Evolutionary conservation across 1,139 yeast genomes (phyloP), one percentile per base, ranked within the genome.

Genomic region (Magnusiomyces paraingens): DNA sequence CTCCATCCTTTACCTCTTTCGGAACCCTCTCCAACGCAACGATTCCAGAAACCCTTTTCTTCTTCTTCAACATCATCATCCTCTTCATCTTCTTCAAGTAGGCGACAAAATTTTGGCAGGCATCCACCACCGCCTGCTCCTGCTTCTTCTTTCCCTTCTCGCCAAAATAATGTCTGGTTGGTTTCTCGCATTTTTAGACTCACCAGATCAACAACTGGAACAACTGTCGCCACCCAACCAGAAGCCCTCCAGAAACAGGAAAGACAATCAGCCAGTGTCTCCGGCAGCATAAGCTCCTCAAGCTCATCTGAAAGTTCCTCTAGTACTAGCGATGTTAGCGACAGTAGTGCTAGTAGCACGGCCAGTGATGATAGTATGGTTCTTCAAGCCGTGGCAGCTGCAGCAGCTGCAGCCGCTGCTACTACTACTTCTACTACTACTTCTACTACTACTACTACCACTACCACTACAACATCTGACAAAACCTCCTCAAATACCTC

Each of bases 1-100:
- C 48, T 53, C n/a, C 55, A 53, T 18, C 52, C 52, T 1, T 38
- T 53, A n/a, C 55, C 55, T 3, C 20, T 49, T n/a, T 15, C 47
- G 5, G 32, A 42, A 15, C 29, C 32, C 36, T 26, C 45, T 26
- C 15, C 43, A 12, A 3, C 21, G 20, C 43, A 40, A 40, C 14
- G 11, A 17, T 11, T 18, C 18, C 17, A 40, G n/a, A 11, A 40
- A 15, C 6, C 18, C 12, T 20, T n/a, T 10, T 15, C 8, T 8
- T 26, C 32, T 26, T 26, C 43, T n/a, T 40, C 43, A 10, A 17
- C 41, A 5, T 18, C 18, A 4, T 4, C 10, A 5, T 3, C 42
- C 32, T 39, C 46, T n/a, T 32, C 41, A 12, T 32, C 40, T 15
- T 12, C 46, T 5, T 3, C 36, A 12, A n/a, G n/a, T n/a, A n/a